Conservation (phyloP, 1,284 basidiomycete genomes). For the Peniophora sp. region DNA sequence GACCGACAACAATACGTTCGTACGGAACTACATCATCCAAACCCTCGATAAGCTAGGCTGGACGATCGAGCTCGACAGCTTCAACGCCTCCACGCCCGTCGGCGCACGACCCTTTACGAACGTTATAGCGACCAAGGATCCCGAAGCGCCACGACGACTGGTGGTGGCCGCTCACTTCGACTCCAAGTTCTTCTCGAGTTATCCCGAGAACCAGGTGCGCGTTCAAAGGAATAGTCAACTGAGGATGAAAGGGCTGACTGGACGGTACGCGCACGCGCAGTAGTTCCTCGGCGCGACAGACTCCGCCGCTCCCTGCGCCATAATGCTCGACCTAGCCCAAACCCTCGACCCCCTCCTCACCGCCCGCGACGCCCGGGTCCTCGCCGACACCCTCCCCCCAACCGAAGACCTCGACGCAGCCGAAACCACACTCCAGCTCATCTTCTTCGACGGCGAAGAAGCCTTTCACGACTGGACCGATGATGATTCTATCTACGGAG, state of each 20-base stretch:
- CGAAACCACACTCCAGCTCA: slow-evolving; percentile 84
- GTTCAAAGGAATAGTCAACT: too few species aligned
- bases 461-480: slow-evolving; percentile 89
- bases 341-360: slow-evolving; percentile 66
- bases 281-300: slow-evolving; percentile 98
- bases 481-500: slow-evolving; percentile 90
- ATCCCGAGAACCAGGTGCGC: slow-evolving; percentile 65
- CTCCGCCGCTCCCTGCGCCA: slow-evolving; percentile 91
- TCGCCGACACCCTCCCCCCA: slow-evolving; percentile 29
- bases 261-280: slow-evolving; percentile 3
- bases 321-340: slow-evolving; percentile 87
- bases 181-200: slow-evolving; percentile 80
- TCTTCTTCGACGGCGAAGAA: slow-evolving; percentile 99
- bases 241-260: neutral
- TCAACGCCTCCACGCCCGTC: slow-evolving; percentile 77
- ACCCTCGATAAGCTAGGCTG: slow-evolving; percentile 70
- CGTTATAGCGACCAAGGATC: slow-evolving; percentile 91
- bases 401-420: slow-evolving; percentile 73
- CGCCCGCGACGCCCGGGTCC: slow-evolving; percentile 47
- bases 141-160: slow-evolving; percentile 72
- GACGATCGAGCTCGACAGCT: slow-evolving; percentile 80
- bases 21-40: slow-evolving; percentile 69
- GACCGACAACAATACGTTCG: slow-evolving; percentile 71
- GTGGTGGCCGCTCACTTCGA: slow-evolving; percentile 95
- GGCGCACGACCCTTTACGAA: slow-evolving; percentile 83